Base-by-base conservation (phyloP, 2,329 filamentous ascomycete species). In the Ascocoryne sarcoides region DNA sequence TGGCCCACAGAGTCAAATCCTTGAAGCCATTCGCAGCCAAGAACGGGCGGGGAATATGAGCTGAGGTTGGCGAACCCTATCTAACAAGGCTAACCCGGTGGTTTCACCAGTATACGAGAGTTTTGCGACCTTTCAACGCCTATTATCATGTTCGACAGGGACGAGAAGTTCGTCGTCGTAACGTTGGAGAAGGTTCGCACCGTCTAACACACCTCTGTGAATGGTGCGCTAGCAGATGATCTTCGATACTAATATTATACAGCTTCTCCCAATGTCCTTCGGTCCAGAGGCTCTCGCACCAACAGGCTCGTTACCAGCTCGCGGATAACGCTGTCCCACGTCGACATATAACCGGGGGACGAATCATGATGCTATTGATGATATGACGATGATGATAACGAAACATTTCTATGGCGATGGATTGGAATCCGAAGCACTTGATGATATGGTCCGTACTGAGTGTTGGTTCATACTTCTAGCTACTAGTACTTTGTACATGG, bases 81-180 rank as follows among this genome's bases (percentile, higher is more conserved):
- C 7, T 7, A 26, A 12, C 23, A 26, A 26, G 23, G 23, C 23
- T 26, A 26, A 26, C 23, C 23, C 12, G 23, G 23, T 7, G 23
- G 23, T 17, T 28, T 28, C 14, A 40, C 39, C 49, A 82, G 80
- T 52, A 87, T 90, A 50, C 78, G 83, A 35, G 84, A 90, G 64
- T 89, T 89, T 56, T 83, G 77, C 50, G 62, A 71, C 5, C 57
- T 78, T n/a, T 65, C 70, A 4, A 79, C 76, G 43, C 90, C 88
- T 0, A 74, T 98, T 42, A 79, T 95, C 60, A 94, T 96, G 90
- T 94, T 93, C 63, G 88, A 93, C 62, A 82, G 80, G 60, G 74
- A 88, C 47, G 82, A 80, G 2, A 75, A 81, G 45, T 88, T 73
- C 53, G 68, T 77, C n/a, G 76, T 85, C 17, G 69, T 78, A 65